phyloP scores from a whole-genome alignment of 2,329 filamentous ascomycete genomes.

The Epichloe festucae region DNA sequence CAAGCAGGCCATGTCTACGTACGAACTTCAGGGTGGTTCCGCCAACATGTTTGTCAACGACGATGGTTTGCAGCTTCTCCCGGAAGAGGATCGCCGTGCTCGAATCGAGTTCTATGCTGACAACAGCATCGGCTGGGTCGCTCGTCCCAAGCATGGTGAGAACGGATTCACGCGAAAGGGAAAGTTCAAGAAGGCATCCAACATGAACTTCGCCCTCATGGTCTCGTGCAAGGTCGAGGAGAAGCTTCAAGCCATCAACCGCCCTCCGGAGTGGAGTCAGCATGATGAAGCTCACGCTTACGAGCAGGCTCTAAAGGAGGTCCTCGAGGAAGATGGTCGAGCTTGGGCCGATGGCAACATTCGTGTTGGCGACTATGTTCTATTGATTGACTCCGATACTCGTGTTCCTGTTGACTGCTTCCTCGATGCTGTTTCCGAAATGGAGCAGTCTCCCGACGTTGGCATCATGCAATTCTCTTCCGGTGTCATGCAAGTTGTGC shows the following conservation, averaged over 20 bases:
- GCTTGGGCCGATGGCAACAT: slow-evolving; percentile 80
- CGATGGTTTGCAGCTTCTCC: slow-evolving; percentile 57
- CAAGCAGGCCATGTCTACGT: slow-evolving; percentile 65
- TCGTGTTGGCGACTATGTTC: slow-evolving; percentile 70
- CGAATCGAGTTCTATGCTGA: slow-evolving; percentile 57
- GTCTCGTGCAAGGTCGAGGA: slow-evolving; percentile 60
- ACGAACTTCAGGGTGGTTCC: slow-evolving; percentile 65
- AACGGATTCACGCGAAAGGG: slow-evolving; percentile 49
- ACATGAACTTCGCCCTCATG: slow-evolving; percentile 61
- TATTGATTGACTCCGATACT: slow-evolving; percentile 64
- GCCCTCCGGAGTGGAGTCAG: slow-evolving; percentile 51
- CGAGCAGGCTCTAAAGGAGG: slow-evolving; percentile 49
- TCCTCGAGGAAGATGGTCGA: slow-evolving; percentile 53
- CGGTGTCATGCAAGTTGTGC: slow-evolving; percentile 66
- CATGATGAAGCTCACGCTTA: slow-evolving; percentile 56
- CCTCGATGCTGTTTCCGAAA: slow-evolving; percentile 66
- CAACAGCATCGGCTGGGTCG: slow-evolving; percentile 57
- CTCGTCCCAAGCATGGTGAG: slow-evolving; percentile 49
- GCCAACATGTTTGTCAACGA: slow-evolving; percentile 69
- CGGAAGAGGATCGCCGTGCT: slow-evolving; percentile 46
- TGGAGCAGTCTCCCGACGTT: slow-evolving; percentile 68
- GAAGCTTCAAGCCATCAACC: slow-evolving; percentile 44
- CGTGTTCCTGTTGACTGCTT: slow-evolving; percentile 67
- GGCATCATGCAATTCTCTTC: slow-evolving; percentile 69
- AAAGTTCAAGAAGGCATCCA: slow-evolving; percentile 60